Percentiles rank a stretch among this genome's conserved stretches.
Evolutionary conservation across 2,329 filamentous ascomycete species (phyloP).

Genomic region (Botryotinia globosa): DNA sequence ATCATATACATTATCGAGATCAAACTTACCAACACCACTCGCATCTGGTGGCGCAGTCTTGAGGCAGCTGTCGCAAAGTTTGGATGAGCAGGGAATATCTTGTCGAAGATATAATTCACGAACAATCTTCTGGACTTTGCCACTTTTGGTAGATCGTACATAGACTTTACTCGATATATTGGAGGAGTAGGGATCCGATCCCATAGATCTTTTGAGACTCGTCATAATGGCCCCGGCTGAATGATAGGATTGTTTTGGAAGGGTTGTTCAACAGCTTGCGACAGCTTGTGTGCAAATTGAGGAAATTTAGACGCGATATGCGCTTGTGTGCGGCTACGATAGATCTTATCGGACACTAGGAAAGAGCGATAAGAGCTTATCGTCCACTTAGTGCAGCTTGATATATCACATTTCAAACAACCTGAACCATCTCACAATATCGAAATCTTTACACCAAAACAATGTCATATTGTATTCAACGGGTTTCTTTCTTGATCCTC

Average conservation of each 20-base stretch:
- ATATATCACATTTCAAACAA: conserved; percentile 9
- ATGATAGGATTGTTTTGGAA: conserved; percentile 19
- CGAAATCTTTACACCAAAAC: neutral
- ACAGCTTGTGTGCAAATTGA: conserved; percentile 19
- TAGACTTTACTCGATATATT: conserved; percentile 96
- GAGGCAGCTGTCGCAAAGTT: conserved; percentile 75
- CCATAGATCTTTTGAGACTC: conserved; percentile 59
- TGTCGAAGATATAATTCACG: conserved; percentile 92
- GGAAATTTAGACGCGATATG: conserved; percentile 14
- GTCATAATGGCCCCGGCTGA: conserved; percentile 53
- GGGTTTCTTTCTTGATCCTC: neutral
- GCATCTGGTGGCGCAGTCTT: conserved; percentile 75
- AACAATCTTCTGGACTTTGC: conserved; percentile 98
- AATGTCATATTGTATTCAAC: neutral
- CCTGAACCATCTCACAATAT: conserved; percentile 1
- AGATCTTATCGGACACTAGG: neutral
- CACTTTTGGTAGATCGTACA: conserved; percentile 88
- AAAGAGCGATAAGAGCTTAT: conserved; percentile 13
- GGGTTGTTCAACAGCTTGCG: neutral
- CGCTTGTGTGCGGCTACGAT: neutral
- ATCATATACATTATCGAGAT: neutral
- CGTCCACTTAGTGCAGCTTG: neutral
- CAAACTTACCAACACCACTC: conserved; percentile 63
- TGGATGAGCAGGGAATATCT: conserved; percentile 96
- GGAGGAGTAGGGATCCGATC: conserved; percentile 54